phyloP scores from a whole-genome alignment of 2,329 filamentous ascomycete genomes.

The Colletotrichum sp. region DNA sequence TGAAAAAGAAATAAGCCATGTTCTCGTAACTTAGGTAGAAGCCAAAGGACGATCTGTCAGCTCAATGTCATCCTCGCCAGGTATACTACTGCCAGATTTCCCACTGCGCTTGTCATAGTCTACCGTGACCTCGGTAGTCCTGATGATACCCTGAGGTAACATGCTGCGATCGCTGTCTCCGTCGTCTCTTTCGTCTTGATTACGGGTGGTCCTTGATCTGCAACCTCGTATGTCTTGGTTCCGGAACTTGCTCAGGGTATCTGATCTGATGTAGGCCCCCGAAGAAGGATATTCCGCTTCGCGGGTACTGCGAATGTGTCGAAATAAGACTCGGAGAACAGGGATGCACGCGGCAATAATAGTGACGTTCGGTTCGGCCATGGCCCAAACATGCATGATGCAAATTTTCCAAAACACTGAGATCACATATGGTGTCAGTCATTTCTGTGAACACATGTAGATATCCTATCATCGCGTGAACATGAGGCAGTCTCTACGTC shows the following conservation, averaged over 20 bases:
- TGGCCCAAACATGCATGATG: conserved; percentile 22
- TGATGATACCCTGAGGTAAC: neutral
- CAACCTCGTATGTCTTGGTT: neutral
- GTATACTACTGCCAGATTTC: neutral
- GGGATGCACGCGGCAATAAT: conserved; percentile 36
- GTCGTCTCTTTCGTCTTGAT: neutral
- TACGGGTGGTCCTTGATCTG: neutral
- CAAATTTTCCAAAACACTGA: conserved; percentile 1
- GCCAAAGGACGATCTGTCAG: neutral
- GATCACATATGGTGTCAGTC: neutral
- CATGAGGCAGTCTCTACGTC: neutral
- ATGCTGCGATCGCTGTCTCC: neutral
- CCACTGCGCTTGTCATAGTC: neutral
- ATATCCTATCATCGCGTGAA: neutral
- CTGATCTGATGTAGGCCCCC: neutral
- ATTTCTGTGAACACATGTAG: neutral
- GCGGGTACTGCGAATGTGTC: neutral
- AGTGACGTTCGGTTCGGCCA: conserved; percentile 32
- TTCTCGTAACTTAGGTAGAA: too few relatives aligned
- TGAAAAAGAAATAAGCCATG: too few relatives aligned
- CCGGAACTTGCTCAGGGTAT: neutral
- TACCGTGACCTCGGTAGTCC: neutral
- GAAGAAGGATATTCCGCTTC: neutral
- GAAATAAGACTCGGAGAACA: conserved; percentile 29
- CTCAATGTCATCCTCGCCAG: neutral